phyloP scores from a whole-genome alignment of 805 yeast species.

The Kuraishia ogatae region DNA sequence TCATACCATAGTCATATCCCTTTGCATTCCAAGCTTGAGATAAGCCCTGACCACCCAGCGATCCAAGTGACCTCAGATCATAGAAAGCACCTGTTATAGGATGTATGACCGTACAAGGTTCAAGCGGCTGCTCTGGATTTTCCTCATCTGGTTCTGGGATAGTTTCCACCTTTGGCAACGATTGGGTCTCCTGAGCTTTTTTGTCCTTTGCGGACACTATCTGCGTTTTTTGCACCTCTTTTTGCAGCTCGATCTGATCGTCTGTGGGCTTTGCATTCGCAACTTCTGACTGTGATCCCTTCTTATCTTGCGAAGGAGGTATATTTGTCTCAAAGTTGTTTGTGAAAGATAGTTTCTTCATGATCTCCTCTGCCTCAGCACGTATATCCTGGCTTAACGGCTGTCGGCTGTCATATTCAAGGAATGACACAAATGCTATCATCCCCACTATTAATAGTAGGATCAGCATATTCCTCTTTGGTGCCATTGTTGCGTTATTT shows the following conservation, averaged over 20 bases:
- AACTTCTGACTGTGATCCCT: background rate
- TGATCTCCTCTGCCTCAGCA: background rate
- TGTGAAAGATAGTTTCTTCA: background rate
- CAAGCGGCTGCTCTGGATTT: background rate
- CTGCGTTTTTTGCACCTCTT: background rate
- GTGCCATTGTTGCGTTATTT: background rate
- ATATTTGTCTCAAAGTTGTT: background rate
- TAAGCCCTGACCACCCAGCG: conserved; percentile 18
- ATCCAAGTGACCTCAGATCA: conserved; percentile 31
- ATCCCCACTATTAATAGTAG: background rate
- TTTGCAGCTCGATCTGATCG: background rate
- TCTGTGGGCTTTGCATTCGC: background rate
- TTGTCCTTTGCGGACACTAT: background rate
- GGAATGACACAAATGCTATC: background rate
- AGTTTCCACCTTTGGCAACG: background rate
- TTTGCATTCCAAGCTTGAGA: conserved; percentile 53
- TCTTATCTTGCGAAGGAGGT: background rate
- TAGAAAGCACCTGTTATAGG: conserved; percentile 36
- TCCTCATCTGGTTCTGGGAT: background rate
- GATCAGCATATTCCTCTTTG: background rate
- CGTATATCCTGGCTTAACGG: background rate
- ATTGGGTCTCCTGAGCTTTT: background rate
- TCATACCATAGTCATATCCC: conserved; percentile 62
- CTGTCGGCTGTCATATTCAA: background rate
- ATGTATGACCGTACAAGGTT: conserved; percentile 33